phyloP scores from a whole-genome alignment of 2,329 filamentous ascomycete genomes.

The Elsinoe australis region DNA sequence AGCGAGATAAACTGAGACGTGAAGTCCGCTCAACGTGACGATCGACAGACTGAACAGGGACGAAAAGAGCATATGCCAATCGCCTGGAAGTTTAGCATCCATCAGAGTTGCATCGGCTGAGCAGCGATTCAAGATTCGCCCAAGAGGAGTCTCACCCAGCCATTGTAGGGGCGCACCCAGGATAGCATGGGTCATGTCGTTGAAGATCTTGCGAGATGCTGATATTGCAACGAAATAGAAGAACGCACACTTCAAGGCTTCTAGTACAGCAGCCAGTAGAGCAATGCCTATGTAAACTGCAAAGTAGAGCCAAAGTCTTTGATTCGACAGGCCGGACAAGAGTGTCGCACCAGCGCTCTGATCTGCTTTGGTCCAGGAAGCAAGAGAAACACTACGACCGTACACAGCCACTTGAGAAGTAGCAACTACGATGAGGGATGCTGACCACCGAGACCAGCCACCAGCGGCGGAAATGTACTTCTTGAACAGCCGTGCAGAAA shows the following conservation, averaged over 20 bases:
- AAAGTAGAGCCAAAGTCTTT: neutral
- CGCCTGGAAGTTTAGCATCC: conserved; percentile 2
- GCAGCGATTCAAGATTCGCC: neutral
- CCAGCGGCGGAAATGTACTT: neutral
- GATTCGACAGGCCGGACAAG: neutral
- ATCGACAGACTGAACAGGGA: neutral
- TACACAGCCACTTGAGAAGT: neutral
- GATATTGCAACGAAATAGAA: neutral
- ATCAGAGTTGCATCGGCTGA: neutral
- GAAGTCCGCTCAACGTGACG: neutral
- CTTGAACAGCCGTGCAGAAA: neutral
- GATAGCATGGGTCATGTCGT: neutral
- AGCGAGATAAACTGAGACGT: neutral
- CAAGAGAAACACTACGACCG: neutral
- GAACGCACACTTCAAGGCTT: neutral
- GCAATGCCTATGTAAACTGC: neutral
- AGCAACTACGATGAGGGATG: neutral
- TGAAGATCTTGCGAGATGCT: neutral
- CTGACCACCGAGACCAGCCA: neutral
- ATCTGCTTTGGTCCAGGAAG: neutral
- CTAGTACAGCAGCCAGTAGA: neutral
- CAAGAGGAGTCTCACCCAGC: neutral
- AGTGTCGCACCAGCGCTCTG: neutral
- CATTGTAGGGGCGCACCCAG: neutral
- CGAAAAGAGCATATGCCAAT: conserved; percentile 2